Evolutionary conservation across 768 basidiomycete genomes (phyloP).

Genomic region (Coprinopsis marcescibilis): DNA sequence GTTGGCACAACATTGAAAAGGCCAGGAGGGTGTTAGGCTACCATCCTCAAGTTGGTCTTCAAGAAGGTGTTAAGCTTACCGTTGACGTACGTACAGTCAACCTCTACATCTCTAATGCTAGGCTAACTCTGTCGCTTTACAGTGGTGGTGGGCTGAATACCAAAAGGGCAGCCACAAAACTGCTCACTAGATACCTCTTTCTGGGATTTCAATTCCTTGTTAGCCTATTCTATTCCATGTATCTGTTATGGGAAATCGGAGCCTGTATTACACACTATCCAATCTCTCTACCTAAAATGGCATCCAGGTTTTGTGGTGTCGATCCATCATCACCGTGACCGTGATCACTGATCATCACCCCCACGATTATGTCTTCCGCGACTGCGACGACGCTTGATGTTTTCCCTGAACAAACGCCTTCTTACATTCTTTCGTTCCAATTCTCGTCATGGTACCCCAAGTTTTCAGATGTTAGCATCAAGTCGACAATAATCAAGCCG

Average conservation of each 20-base stretch:
- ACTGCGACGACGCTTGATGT: constrained; percentile 14
- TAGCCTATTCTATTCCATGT: background rate
- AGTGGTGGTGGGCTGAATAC: constrained; percentile 48
- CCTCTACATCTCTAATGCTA: background rate
- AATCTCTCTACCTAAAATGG: no score
- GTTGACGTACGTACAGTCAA: constrained; percentile 51
- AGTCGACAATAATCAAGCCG: constrained; percentile 70
- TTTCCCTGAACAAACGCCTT: constrained; percentile 48
- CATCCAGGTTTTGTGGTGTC: no score
- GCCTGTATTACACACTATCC: no score
- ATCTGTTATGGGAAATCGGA: background rate
- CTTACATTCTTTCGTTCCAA: constrained; percentile 66
- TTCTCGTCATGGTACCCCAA: constrained; percentile 82
- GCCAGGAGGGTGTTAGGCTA: constrained; percentile 88
- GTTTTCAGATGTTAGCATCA: constrained; percentile 59
- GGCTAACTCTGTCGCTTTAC: constrained; percentile 3
- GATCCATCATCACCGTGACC: no score
- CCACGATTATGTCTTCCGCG: constrained; percentile 5
- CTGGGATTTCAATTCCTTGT: background rate
- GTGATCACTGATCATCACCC: constrained; percentile 10
- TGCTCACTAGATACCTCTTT: constrained; percentile 23
- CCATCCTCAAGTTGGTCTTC: constrained; percentile 82
- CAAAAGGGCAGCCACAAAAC: constrained; percentile 33
- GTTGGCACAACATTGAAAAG: constrained; percentile 95
- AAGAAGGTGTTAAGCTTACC: constrained; percentile 79